A percentile compares a stretch with the other conserved stretches of the same genome.
Evolutionary conservation across 129 eudicot species (phyloP).

Genomic region (Saussurea involucrata): DNA sequence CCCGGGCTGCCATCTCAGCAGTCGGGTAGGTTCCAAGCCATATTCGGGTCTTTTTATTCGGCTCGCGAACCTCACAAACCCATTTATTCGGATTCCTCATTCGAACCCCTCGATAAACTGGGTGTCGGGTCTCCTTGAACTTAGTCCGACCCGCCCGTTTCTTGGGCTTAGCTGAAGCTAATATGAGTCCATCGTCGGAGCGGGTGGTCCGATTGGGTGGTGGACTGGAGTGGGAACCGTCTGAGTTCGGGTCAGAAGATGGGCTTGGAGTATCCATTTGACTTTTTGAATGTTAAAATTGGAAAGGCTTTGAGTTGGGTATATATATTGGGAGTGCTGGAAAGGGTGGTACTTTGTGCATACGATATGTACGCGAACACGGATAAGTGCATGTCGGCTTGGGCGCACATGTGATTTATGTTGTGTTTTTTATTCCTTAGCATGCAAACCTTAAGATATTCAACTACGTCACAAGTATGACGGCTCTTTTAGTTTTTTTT

Average conservation of each 20-base stretch:
- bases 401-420: constrained; percentile 20
- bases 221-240: background rate
- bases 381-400: constrained; percentile 3
- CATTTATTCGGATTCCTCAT: constrained; percentile 46
- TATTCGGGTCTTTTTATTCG: constrained; percentile 47
- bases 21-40: constrained; percentile 87
- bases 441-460: constrained; percentile 4
- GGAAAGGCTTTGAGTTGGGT: background rate
- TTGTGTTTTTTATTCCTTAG: constrained; percentile 1
- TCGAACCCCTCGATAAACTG: constrained; percentile 66
- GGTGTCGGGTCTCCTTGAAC: constrained; percentile 80
- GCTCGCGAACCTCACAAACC: constrained; percentile 78
- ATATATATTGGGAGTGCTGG: constrained; percentile 11
- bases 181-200: constrained; percentile 46
- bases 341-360: constrained; percentile 4
- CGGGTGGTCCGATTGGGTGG: background rate
- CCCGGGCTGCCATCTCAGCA: constrained; percentile 86
- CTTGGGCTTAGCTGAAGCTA: constrained; percentile 60
- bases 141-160: constrained; percentile 70
- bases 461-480: background rate
- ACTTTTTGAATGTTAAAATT: background rate
- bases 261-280: constrained; percentile 33
- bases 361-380: constrained; percentile 28
- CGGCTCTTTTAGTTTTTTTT: background rate
- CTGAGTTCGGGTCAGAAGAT: constrained; percentile 25